Conservation (phyloP, 306 rosid species). For the Inga laurina region DNA sequence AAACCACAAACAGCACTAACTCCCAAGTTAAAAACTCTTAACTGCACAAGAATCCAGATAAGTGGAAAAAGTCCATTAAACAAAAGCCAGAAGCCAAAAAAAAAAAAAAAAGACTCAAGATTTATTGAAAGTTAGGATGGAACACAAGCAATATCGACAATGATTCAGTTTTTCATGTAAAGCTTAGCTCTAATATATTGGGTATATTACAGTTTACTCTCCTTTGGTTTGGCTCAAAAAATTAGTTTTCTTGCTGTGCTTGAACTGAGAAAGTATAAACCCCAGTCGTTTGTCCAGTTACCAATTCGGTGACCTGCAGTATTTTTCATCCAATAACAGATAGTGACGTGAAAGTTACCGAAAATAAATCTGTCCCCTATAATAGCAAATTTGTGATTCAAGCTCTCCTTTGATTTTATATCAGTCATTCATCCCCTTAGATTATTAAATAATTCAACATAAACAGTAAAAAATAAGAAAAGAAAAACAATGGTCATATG, state of each 20-base stretch:
- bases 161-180: not conserved
- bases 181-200: not conserved
- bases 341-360: not conserved
- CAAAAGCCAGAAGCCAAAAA: not conserved
- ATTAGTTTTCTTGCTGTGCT: not conserved
- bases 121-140: not conserved
- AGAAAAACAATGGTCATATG: not conserved
- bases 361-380: not conserved
- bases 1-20: not conserved
- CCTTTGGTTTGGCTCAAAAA: not conserved
- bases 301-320: not conserved
- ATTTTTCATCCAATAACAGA: not conserved
- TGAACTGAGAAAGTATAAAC: not conserved
- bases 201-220: not conserved
- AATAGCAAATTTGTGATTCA: not conserved
- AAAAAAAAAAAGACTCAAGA: not conserved
- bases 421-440: not conserved
- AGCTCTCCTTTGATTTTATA: not conserved
- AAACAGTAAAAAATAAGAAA: not conserved
- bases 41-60: not conserved
- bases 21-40: slow-evolving; percentile 13
- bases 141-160: not conserved
- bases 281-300: not conserved
- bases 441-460: not conserved
- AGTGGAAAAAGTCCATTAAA: not conserved